Base-by-base conservation (phyloP, 352 stramenopile species). In the Phytophthora sp. region DNA sequence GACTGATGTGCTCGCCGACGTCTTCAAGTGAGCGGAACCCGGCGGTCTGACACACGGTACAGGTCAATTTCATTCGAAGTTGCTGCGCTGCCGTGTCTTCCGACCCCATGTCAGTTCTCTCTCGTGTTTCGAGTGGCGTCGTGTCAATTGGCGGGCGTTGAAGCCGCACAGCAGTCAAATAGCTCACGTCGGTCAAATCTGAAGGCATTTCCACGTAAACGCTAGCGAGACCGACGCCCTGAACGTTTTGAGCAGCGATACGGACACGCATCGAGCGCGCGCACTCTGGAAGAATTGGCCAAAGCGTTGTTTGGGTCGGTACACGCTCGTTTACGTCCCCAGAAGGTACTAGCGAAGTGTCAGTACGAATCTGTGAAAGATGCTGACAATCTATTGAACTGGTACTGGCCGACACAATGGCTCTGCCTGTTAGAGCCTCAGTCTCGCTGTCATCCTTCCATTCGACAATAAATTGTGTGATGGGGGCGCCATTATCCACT, bases 401-500 rank as follows among this genome's bases (percentile, higher is more conserved):
- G n/a, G 16, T 56, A 9, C 11, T 50, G 5, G 39, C 49, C 8
- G 56, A 63, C 31, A 75, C 62, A 18, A 69, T 47, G 1, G 68
- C 57, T 30, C 65, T 73, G 24, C 68, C 68, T 31, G 44, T 30
- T 4, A 65, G 44, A 21, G 72, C 31, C n/a, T 66, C 64, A 13
- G 78, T 58, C 5, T 76, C 74, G 21, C 52, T 69, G 33, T 88
- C 79, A 21, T 88, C 79, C 27, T 79, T 77, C 86, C 86, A 94
- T 42, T 94, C 86, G 4, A 93, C 54, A 4, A 82, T 41, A 33
- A 91, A 94, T 54, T 89, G 75, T 7, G 71, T 84, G 45, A 94
- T 89, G 0, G 62, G 15, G 16, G 81, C 71, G 0, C 86, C 86
- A 45, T 92, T 91, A 30, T 90, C 74, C 6, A 74, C 13, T 33